phyloP scores from a whole-genome alignment of 2,329 filamentous ascomycete species.

The Truncatella angustata region DNA sequence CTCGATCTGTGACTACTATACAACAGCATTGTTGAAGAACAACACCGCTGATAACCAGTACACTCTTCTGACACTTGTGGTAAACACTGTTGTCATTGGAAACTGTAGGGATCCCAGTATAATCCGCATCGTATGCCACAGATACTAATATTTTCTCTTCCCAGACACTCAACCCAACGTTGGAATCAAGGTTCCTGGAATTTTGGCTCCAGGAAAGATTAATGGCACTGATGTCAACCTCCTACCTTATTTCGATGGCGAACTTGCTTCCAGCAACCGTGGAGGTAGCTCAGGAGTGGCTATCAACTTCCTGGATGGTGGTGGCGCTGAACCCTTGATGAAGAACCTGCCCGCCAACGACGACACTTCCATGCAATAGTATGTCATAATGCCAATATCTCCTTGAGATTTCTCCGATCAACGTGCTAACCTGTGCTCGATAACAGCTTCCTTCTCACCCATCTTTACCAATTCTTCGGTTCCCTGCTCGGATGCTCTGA shows the following conservation, averaged over 20 bases:
- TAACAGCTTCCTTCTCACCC: slow-evolving; percentile 53
- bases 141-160: not conserved
- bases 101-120: slow-evolving; percentile 42
- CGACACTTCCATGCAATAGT: slow-evolving; percentile 55
- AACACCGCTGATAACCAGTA: slow-evolving; percentile 60
- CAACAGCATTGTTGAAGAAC: slow-evolving; percentile 54
- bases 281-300: slow-evolving; percentile 42
- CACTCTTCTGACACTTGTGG: slow-evolving; percentile 53
- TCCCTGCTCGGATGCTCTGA: slow-evolving; percentile 53
- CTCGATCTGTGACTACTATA: slow-evolving; percentile 64
- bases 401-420: not conserved
- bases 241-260: slow-evolving; percentile 59
- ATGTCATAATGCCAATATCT: slow-evolving; percentile 21
- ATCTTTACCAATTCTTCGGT: slow-evolving; percentile 62
- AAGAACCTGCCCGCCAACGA: slow-evolving; percentile 53
- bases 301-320: slow-evolving; percentile 62
- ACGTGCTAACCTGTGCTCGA: not conserved
- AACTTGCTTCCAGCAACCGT: slow-evolving; percentile 50
- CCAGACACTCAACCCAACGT: slow-evolving; percentile 53
- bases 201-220: slow-evolving; percentile 49
- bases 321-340: slow-evolving; percentile 53
- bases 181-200: slow-evolving; percentile 53
- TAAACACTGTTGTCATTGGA: slow-evolving; percentile 65
- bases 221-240: slow-evolving; percentile 54
- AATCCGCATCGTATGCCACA: not conserved